Evolutionary conservation across 495 filamentous ascomycete genomes (phyloP).

Genomic region (Acidiella bohemica): DNA sequence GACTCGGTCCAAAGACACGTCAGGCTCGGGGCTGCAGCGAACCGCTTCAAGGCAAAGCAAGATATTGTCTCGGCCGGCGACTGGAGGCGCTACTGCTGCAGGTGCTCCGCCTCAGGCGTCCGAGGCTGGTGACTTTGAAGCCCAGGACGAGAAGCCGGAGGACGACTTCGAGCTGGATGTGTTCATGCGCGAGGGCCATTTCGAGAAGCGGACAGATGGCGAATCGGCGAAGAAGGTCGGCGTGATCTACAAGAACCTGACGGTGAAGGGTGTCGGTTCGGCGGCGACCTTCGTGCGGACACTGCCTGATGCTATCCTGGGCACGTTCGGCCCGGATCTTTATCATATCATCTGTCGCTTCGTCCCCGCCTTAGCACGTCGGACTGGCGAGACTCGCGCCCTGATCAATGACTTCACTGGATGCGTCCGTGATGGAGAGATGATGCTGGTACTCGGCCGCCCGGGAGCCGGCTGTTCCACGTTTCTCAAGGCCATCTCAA

Average conservation of each 20-base stretch:
- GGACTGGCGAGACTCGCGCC: slow-evolving; percentile 39
- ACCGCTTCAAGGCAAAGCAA: slow-evolving; percentile 7
- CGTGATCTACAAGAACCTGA: slow-evolving; percentile 68
- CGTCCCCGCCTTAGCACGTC: slow-evolving; percentile 48
- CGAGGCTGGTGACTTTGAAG: slow-evolving; percentile 19
- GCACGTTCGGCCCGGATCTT: slow-evolving; percentile 73
- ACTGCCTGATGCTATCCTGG: slow-evolving; percentile 62
- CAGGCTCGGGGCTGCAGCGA: neutral
- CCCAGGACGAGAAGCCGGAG: slow-evolving; percentile 32
- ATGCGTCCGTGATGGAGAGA: slow-evolving; percentile 63
- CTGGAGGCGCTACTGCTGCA: slow-evolving; percentile 6
- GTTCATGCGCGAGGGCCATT: slow-evolving; percentile 67
- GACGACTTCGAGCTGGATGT: slow-evolving; percentile 55
- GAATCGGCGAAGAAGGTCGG: slow-evolving; percentile 72
- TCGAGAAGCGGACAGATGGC: slow-evolving; percentile 61
- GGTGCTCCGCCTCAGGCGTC: slow-evolving; percentile 9
- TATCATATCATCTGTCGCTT: slow-evolving; percentile 54
- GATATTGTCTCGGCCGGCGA: slow-evolving; percentile 18
- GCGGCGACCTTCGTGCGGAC: slow-evolving; percentile 58
- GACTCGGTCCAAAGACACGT: slow-evolving; percentile 32
- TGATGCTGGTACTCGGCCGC: slow-evolving; percentile 72
- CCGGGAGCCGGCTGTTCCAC: slow-evolving; percentile 73
- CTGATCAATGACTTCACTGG: slow-evolving; percentile 68
- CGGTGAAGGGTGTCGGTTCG: slow-evolving; percentile 57
- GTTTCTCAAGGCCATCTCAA: slow-evolving; percentile 64